Evolutionary conservation across 257 asterid genomes (phyloP), one percentile per base, ranked within the genome.

Genomic region (Nicotiana attenuata): DNA sequence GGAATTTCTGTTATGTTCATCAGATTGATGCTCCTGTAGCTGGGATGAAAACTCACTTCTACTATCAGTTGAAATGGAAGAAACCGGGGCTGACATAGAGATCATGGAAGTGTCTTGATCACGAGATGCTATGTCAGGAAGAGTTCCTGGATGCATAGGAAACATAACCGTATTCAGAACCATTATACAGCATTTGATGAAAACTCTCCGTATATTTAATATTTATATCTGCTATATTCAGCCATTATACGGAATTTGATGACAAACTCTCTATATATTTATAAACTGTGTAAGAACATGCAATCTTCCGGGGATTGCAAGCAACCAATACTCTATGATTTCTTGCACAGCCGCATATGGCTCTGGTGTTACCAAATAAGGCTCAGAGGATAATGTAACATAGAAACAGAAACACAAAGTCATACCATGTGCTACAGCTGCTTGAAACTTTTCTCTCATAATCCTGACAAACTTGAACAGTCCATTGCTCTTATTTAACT

Each of bases 391-490:
- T 45, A 52, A 64, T 33, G 66, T n/a, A 80, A 52, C 3, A 7
- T 19, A 47, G 76, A 80, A 60, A 28, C 68, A 41, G 65, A 29
- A 81, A 84, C 81, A 82, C 47, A 80, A 13, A 86, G 68, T 8
- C 85, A 28, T 88, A 95, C 97, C 98, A 68, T 65, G 64, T 56
- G 83, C 81, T 63, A 90, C 90, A 76, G 93, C 89, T 87, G 88
- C 91, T 90, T 91, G 97, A 85, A 95, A 95, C 77, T 90, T 90
- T 83, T 85, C 91, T 80, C 99, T 90, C 97, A 95, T 89, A 78
- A 83, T 90, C 87, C 97, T 89, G 81, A 92, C 99, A 83, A 95
- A 93, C 87, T 93, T 88, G 94, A 91, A 93, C 19, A 93, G 89
- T 67, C 91, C 97, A 61, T 95, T 93, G 91, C 86, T 90, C 67